Evolutionary conservation across 1,284 basidiomycete genomes (phyloP).

Genomic region (Boletus mariae): DNA sequence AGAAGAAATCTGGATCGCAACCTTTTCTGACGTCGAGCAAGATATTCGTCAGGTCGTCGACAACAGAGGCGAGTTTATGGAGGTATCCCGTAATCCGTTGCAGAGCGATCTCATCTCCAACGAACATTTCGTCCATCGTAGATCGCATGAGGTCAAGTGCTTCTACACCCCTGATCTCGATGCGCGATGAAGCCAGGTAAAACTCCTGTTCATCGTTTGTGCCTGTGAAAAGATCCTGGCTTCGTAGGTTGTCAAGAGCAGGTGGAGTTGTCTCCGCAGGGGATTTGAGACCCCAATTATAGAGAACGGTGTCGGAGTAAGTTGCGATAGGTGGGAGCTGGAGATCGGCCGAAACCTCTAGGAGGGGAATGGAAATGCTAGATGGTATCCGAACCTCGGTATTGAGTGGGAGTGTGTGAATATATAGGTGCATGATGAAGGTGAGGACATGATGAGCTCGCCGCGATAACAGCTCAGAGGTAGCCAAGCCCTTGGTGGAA

Average conservation of each 20-base stretch:
- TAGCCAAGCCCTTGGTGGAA: constrained; percentile 36
- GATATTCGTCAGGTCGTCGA: constrained; percentile 60
- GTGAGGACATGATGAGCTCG: constrained; percentile 83
- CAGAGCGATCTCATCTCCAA: constrained; percentile 76
- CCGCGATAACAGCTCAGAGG: constrained; percentile 67
- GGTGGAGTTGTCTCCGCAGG: constrained; percentile 13
- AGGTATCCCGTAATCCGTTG: constrained; percentile 76
- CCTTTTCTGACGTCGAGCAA: constrained; percentile 67
- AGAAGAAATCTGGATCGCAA: constrained; percentile 81
- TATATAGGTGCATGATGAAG: constrained; percentile 87
- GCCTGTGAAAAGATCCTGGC: constrained; percentile 74
- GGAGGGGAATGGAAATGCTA: constrained; percentile 73
- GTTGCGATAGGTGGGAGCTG: constrained; percentile 89
- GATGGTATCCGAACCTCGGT: constrained; percentile 62
- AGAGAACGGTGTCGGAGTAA: constrained; percentile 91
- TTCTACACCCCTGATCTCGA: constrained; percentile 86
- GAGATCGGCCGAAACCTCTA: constrained; percentile 72
- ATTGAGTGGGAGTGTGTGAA: constrained; percentile 68
- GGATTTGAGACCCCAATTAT: constrained; percentile 74
- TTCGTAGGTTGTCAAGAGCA: constrained; percentile 56
- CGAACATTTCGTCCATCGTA: constrained; percentile 90
- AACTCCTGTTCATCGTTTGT: constrained; percentile 88
- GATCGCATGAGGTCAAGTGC: constrained; percentile 84
- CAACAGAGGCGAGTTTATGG: constrained; percentile 57
- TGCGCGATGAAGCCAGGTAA: constrained; percentile 85